phyloP scores from a whole-genome alignment of 225 moss, liverwort and hornwort species.

The Takakia lepidozioides region DNA sequence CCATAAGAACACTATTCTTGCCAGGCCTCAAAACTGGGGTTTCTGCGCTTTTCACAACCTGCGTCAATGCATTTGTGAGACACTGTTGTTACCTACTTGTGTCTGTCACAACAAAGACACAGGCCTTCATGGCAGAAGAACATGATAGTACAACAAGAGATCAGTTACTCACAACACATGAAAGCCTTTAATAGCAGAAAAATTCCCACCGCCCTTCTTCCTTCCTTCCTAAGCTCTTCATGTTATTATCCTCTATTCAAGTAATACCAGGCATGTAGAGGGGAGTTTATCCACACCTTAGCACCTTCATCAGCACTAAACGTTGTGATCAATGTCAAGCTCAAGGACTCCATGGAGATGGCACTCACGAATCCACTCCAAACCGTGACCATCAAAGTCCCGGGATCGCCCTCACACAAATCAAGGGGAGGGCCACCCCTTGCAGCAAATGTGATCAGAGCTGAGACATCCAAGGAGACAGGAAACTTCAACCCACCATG shows the following conservation, averaged over 20 bases:
- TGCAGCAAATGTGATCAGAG: conserved; percentile 86
- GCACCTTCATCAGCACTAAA: conserved; percentile 90
- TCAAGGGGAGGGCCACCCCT: conserved; percentile 86
- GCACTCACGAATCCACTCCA: conserved; percentile 93
- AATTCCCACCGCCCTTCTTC: too few relatives aligned
- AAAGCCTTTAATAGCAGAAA: too few relatives aligned
- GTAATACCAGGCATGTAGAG: too few relatives aligned
- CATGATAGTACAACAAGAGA: too few relatives aligned
- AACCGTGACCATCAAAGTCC: conserved; percentile 75
- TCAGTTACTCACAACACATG: too few relatives aligned
- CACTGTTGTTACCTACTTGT: too few relatives aligned
- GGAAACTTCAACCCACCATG: conserved; percentile 82
- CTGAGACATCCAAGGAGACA: conserved; percentile 85
- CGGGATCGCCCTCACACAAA: conserved; percentile 93
- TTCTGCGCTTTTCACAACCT: conserved; percentile 91
- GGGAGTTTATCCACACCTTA: too few relatives aligned
- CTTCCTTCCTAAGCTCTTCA: too few relatives aligned
- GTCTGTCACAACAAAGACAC: too few relatives aligned
- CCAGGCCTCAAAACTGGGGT: conserved; percentile 77
- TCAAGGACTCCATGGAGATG: conserved; percentile 81
- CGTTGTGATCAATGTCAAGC: conserved; percentile 83
- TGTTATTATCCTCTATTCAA: too few relatives aligned
- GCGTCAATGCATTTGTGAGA: conserved; percentile 10
- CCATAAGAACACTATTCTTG: conserved; percentile 76
- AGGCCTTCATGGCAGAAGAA: too few relatives aligned